Evolutionary conservation across 192 early-diverging fungal genomes (phyloP), one percentile per base, ranked within the genome.

Genomic region (Coemansia sp.): DNA sequence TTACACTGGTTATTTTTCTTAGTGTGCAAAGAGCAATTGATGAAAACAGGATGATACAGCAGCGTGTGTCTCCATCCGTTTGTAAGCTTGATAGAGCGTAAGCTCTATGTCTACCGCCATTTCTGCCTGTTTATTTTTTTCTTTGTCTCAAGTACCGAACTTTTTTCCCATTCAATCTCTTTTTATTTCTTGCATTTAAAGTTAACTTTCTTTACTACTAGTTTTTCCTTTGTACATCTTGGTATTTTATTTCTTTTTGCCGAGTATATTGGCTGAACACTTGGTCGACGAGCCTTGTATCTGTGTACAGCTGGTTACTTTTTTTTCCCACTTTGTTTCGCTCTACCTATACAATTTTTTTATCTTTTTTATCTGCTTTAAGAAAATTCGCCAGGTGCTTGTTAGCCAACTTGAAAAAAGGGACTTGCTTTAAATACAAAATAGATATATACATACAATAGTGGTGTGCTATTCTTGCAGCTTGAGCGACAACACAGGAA

Each of bases 151-250:
- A 42, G 39, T 42, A 8, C 39, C 39, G 11, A 42, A 50, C 24
- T 28, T 55, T 55, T 55, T n/a, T 55, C 53, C 18, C 29, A 32
- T 32, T 19, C 4, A 55, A 32, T 28, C 53, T 32, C 29, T 55
- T 10, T 32, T 55, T 32, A 32, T n/a, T 55, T 30, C 10, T 32
- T 30, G 27, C 29, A n/a, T 55, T 55, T 32, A 32, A 32, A 30
- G 30, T 10, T 32, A 1, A 1, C 8, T 27, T 23, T 23, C 49
- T 50, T 16, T 50, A 22, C 8, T 42, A 8, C 11, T 42, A 8
- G 1, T 51, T 51, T 42, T 42, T 42, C 39, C 11, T 13, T 42
- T 42, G 39, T 42, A 42, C 39, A 42, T 3, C 39, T 42, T 42
- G 39, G 14, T 42, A 42, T 42, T 42, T 42, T 42, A 16, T 16